Percentiles rank a stretch among this genome's conserved stretches.
These are phyloP conservation scores for Kodamaea sp. DNA, from an alignment of 1,139 yeast species.

Conservation along the genomic window DNA sequence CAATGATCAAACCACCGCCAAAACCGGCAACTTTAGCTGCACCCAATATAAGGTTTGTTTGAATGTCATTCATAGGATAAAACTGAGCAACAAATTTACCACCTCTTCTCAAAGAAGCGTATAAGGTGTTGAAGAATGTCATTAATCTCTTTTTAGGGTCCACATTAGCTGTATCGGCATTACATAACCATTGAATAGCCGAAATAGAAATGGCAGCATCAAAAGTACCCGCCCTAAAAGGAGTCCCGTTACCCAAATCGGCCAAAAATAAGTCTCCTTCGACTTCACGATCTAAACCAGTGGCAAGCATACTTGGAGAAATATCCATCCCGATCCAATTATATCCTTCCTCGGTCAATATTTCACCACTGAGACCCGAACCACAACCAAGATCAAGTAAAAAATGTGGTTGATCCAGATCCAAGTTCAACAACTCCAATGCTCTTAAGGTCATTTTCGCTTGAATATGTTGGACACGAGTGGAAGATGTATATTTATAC, in stretches of 20 bases:
- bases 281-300: constrained; percentile 85
- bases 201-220: constrained; percentile 96
- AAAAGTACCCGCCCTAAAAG: constrained; percentile 93
- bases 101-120: constrained; percentile 83
- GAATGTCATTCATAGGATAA: constrained; percentile 87
- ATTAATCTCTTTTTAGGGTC: constrained; percentile 85
- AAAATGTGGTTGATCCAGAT: constrained; percentile 60
- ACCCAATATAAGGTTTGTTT: constrained; percentile 68
- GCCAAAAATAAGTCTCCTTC: constrained; percentile 90
- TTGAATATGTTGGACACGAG: constrained; percentile 97
- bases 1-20: constrained; percentile 92
- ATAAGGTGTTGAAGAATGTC: constrained; percentile 82
- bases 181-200: constrained; percentile 97
- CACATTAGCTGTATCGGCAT: constrained; percentile 79
- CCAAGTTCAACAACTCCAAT: constrained; percentile 73
- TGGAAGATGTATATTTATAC: constrained; percentile 80
- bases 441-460: constrained; percentile 97
- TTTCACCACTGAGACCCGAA: constrained; percentile 93
- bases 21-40: constrained; percentile 96
- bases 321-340: constrained; percentile 97
- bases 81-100: constrained; percentile 98
- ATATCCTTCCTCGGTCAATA: constrained; percentile 89
- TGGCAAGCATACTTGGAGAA: constrained; percentile 92
- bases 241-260: constrained; percentile 93
- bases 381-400: constrained; percentile 96